These are phyloP conservation scores for Tetrapisispora pingtungensis DNA, from an alignment of 805 yeast genomes.

Conservation along the genomic window DNA sequence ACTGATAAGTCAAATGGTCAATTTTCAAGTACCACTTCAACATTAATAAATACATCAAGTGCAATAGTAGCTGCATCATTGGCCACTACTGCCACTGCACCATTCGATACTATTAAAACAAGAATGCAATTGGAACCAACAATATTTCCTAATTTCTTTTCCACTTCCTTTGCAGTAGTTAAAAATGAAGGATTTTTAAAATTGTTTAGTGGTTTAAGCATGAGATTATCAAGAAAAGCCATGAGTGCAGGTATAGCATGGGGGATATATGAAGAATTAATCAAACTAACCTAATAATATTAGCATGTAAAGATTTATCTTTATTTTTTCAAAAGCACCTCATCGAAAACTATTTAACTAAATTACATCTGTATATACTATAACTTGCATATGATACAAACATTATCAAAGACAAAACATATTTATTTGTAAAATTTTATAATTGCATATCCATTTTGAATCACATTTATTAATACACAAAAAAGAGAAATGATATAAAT, in stretches of 20 bases:
- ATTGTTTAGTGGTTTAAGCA: conserved; percentile 73
- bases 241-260: conserved; percentile 91
- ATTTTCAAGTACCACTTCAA: conserved; percentile 34
- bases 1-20: conserved; percentile 13
- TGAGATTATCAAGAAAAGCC: conserved; percentile 78
- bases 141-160: conserved; percentile 33
- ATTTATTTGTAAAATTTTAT: too few relatives aligned
- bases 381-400: neutral
- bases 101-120: conserved; percentile 90
- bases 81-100: conserved; percentile 84
- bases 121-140: conserved; percentile 68
- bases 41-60: conserved; percentile 58
- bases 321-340: neutral
- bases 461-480: too few relatives aligned
- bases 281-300: conserved; percentile 27
- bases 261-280: conserved; percentile 90
- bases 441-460: neutral
- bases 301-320: too few relatives aligned
- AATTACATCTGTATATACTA: neutral
- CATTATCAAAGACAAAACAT: too few relatives aligned
- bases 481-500: too few relatives aligned
- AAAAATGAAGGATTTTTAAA: conserved; percentile 40
- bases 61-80: conserved; percentile 70
- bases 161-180: conserved; percentile 32
- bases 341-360: too few relatives aligned